Evolutionary conservation across 2,329 filamentous ascomycete genomes (phyloP), one percentile per base, ranked within the genome.

Genomic region (Nannizziopsis arthrosporioides): DNA sequence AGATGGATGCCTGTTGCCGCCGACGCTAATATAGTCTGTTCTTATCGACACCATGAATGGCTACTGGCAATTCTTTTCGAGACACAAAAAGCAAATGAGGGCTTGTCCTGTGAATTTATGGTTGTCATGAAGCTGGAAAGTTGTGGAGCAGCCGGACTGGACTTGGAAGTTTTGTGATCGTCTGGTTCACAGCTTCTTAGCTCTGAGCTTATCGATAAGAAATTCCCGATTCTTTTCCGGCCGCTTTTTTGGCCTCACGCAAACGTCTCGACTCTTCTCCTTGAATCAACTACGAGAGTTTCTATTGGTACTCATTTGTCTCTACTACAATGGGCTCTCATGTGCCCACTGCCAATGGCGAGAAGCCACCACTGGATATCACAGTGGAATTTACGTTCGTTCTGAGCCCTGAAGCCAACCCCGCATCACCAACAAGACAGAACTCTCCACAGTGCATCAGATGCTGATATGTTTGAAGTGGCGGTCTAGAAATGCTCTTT

Each of bases 401-500:
- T 18, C 36, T 41, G 42, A 35, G 39, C 36, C 44, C 42, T 42
- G 34, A 10, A 34, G 48, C 32, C 44, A 44, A 32, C 35, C 38
- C 44, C 38, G 41, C 42, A 39, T 7, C 7, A 7, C 22, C 22
- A 27, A 3, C 3, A 27, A 27, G 38, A 57, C 55, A 27, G 27
- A 14, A 30, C 47, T 52, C 7, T 2, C 19, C 35, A 18, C 11
- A 8, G 31, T 5, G 15, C 22, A 42, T 32, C n/a, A 32, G 40
- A 49, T 45, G 30, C 48, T 47, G 38, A 50, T 32, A 15, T 32
- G 2, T 32, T 11, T 40, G 22, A 57, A 89, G 92, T 55, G 92
- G 92, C 53, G 92, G 92, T 17, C 77, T 98, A 14, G 92, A 98
- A 69, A 84, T 94, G 71, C 81, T 98, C 55, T 98, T 98, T 69